Conservation (phyloP, 805 yeast species). For the Debaryomyces maramus region DNA sequence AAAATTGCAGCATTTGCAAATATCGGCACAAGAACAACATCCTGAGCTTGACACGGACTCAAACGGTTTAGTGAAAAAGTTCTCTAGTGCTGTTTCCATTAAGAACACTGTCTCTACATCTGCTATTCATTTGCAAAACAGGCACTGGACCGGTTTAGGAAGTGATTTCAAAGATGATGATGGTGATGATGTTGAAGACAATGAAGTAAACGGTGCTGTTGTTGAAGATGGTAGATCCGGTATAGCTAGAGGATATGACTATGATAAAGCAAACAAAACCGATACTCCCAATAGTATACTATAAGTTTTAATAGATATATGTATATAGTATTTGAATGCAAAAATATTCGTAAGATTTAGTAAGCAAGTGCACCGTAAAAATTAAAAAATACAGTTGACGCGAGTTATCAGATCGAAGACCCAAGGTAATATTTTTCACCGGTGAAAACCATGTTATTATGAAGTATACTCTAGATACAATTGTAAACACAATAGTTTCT, state of each 20-base stretch:
- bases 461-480: too few species aligned
- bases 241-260: constrained; percentile 82
- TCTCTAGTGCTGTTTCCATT: constrained; percentile 61
- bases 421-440: too few species aligned
- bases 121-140: constrained; percentile 67
- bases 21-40: constrained; percentile 43
- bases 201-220: constrained; percentile 63
- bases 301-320: too few species aligned
- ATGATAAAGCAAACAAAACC: constrained; percentile 19
- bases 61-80: constrained; percentile 48
- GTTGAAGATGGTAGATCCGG: constrained; percentile 85
- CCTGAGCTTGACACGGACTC: constrained; percentile 18
- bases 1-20: constrained; percentile 59
- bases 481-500: too few species aligned
- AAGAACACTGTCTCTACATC: constrained; percentile 86
- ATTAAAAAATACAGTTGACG: too few species aligned
- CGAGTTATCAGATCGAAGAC: too few species aligned
- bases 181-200: constrained; percentile 23
- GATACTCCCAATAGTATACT: too few species aligned
- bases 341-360: too few species aligned
- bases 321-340: too few species aligned
- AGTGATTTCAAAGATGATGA: constrained; percentile 62
- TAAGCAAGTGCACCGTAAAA: too few species aligned
- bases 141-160: constrained; percentile 89
- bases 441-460: too few species aligned